Conservation (phyloP, 768 basidiomycete species). For the Hortiboletus flavorubellus region DNA sequence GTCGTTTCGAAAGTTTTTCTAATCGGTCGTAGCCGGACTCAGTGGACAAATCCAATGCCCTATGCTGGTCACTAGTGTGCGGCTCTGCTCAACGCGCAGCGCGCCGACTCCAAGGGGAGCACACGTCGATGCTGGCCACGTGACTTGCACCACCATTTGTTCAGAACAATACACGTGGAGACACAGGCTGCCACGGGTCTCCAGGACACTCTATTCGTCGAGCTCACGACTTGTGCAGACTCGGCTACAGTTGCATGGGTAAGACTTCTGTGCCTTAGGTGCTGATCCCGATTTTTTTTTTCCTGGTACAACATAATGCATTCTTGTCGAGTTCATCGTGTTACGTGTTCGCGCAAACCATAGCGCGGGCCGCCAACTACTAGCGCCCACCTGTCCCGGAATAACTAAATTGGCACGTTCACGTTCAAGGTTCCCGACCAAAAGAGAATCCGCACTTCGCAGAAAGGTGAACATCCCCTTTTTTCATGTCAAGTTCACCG, state of each 20-base stretch:
- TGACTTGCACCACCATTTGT: conserved; percentile 2
- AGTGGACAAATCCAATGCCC: neutral
- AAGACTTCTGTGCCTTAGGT: neutral
- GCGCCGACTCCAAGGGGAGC: neutral
- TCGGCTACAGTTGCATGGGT: neutral
- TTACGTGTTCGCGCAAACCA: neutral
- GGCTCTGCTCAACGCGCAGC: conserved; percentile 9
- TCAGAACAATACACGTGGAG: neutral
- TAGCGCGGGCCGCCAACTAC: too few relatives aligned
- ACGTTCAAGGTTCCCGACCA: neutral
- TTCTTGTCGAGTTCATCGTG: too few relatives aligned
- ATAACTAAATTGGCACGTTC: too few relatives aligned
- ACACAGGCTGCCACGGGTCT: neutral
- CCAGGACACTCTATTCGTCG: neutral
- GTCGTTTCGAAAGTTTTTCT: neutral
- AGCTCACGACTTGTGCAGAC: neutral
- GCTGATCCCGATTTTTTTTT: neutral
- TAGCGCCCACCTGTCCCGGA: too few relatives aligned
- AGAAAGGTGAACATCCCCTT: neutral
- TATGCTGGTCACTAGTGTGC: neutral
- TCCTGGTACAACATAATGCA: too few relatives aligned
- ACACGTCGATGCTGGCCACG: conserved; percentile 10
- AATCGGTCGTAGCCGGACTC: neutral
- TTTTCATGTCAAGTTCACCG: conserved; percentile 1
- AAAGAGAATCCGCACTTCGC: neutral